Evolutionary conservation across 441 rosid species (phyloP).

Genomic region (Monsonia emarginata): DNA sequence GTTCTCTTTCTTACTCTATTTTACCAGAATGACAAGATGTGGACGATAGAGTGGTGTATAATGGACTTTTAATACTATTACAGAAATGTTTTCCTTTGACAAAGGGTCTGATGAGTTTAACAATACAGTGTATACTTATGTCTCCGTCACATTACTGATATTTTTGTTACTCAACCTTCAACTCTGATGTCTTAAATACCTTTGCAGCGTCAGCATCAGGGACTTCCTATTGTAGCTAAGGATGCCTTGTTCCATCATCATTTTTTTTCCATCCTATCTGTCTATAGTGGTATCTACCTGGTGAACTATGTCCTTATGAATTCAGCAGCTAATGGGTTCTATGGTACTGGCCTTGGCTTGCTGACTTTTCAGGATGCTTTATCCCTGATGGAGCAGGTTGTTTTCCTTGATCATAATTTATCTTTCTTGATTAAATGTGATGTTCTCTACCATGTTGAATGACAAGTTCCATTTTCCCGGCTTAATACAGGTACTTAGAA

Average conservation of each 20-base stretch:
- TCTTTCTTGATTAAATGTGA: slow-evolving; percentile 1
- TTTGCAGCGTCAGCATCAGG: slow-evolving; percentile 58
- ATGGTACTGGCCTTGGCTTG: slow-evolving; percentile 62
- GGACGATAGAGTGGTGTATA: too few relatives aligned
- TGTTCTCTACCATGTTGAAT: slow-evolving; percentile 8
- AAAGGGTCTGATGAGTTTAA: too few relatives aligned
- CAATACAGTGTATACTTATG: too few relatives aligned
- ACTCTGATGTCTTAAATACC: slow-evolving; percentile 12
- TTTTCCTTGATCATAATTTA: background rate
- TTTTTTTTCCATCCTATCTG: slow-evolving; percentile 54
- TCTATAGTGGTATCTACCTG: slow-evolving; percentile 64
- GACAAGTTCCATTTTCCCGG: slow-evolving; percentile 2
- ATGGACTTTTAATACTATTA: too few relatives aligned
- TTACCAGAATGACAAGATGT: too few relatives aligned
- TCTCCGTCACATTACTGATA: too few relatives aligned
- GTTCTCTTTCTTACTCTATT: too few relatives aligned
- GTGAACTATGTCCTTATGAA: slow-evolving; percentile 69
- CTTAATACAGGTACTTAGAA: slow-evolving; percentile 51
- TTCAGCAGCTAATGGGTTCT: slow-evolving; percentile 75
- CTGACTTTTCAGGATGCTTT: slow-evolving; percentile 82
- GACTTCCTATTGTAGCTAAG: slow-evolving; percentile 39
- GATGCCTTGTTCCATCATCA: slow-evolving; percentile 56
- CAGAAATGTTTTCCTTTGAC: too few relatives aligned
- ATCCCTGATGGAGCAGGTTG: slow-evolving; percentile 88
- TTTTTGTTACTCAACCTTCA: slow-evolving; percentile 4